Evolutionary conservation across 1,139 yeast genomes (phyloP).

Genomic region (Saccharomyces hybrid): DNA sequence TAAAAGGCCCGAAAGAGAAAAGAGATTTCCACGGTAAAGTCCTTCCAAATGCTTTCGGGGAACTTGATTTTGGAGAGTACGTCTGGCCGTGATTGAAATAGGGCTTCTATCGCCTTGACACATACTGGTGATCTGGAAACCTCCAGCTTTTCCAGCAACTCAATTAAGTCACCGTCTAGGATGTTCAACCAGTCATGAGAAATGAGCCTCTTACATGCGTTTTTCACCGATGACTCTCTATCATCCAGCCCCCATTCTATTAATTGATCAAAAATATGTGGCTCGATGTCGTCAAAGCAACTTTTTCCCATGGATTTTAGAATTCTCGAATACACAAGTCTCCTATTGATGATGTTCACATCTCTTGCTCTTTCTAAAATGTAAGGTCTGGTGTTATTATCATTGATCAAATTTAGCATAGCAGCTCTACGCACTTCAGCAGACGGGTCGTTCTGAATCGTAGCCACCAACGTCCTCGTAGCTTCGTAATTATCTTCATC

Average conservation of each 20-base stretch:
- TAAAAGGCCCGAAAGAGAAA: constrained; percentile 64
- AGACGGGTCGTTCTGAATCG: constrained; percentile 69
- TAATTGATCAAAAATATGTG: constrained; percentile 56
- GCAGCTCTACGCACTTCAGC: constrained; percentile 90
- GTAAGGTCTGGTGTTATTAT: constrained; percentile 44
- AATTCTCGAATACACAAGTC: constrained; percentile 62
- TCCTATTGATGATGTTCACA: constrained; percentile 59
- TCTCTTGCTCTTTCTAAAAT: constrained; percentile 81
- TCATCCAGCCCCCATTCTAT: constrained; percentile 83
- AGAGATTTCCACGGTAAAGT: constrained; percentile 66
- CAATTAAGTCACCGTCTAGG: constrained; percentile 63
- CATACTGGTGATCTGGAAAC: constrained; percentile 61
- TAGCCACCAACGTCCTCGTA: constrained; percentile 45
- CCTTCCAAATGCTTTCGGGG: constrained; percentile 56
- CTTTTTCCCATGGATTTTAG: constrained; percentile 58
- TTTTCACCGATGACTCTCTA: constrained; percentile 65
- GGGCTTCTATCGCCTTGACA: constrained; percentile 54
- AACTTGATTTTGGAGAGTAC: constrained; percentile 50
- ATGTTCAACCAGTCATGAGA: constrained; percentile 64
- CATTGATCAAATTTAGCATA: constrained; percentile 57
- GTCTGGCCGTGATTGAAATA: constrained; percentile 59
- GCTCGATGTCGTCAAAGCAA: constrained; percentile 48
- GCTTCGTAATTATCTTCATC: constrained; percentile 38
- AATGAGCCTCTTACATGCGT: constrained; percentile 67
- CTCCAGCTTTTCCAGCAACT: constrained; percentile 61